Evolutionary conservation across 371 early-diverging fungal species (phyloP), one percentile per base, ranked within the genome.

Genomic region (Saksenaea vasiformis): DNA sequence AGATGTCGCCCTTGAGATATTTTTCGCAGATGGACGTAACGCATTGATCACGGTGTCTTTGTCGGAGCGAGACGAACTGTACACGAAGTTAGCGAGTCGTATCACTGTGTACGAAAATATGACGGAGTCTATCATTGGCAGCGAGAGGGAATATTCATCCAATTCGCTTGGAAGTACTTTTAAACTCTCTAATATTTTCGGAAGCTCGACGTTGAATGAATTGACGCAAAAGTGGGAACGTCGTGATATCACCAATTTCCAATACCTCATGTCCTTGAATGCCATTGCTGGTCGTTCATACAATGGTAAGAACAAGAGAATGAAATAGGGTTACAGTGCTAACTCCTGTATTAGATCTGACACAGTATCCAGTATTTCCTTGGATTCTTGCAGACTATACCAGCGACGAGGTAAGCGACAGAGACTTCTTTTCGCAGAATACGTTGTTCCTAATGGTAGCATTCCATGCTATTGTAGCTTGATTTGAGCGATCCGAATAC

Each of bases 211-310:
- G 0, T 73, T 92, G 26, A 77, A 77, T 5, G 90, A 88, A 36
- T 70, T 93, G 56, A 90, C 91, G 0, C 77, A 79, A 51, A 76
- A 83, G 44, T 95, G 95, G 95, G 84, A 85, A 47, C 79, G 79
- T 26, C 80, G 89, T 19, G 92, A 93, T 68, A 90, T 95, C 14
- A 87, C 88, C 35, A 95, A 94, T 67, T 95, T 92, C 68, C 93
- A 92, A 69, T 95, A 95, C 59, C 65, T 95, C 26, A 93, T 95
- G 92, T 87, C 90, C 59, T 77, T 95, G 19, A 95, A 95, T 70
- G 92, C 91, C 0, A 81, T 93, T 59, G 90, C 93, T 35, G 93
- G 90, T n/a, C 74, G 90, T 55, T 87, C 87, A 0, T 89, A 85
- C 63, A 87, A 87, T 65, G 85, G 77, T 74, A 64, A 26, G 41